Percentiles rank a stretch among this genome's conserved stretches.
Conservation (phyloP, 345 rosid genomes). For the Salix viminalis region DNA sequence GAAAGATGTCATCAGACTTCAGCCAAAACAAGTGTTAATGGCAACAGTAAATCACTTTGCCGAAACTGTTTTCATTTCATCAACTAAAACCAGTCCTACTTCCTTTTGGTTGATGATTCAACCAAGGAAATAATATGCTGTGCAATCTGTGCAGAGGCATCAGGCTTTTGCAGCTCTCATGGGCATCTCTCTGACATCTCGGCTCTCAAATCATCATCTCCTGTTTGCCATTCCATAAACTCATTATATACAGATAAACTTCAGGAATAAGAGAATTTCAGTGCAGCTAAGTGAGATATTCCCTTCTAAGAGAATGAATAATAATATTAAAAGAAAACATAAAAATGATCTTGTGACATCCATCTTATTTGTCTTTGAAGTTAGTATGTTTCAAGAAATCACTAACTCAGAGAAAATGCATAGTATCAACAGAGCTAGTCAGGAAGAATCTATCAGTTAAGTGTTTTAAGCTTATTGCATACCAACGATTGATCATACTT, state of each 20-base stretch:
- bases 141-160: constrained; percentile 60
- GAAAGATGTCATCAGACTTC: too few relatives aligned
- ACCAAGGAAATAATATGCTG: constrained; percentile 50
- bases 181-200: constrained; percentile 72
- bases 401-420: too few relatives aligned
- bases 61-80: neutral
- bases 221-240: constrained; percentile 29
- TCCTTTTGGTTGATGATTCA: constrained; percentile 17
- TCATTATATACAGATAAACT: neutral
- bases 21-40: neutral
- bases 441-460: too few relatives aligned
- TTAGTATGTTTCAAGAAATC: too few relatives aligned
- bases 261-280: neutral
- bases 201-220: constrained; percentile 45
- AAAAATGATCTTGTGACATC: too few relatives aligned
- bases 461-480: too few relatives aligned
- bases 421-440: too few relatives aligned
- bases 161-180: constrained; percentile 64
- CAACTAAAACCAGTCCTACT: neutral
- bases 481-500: too few relatives aligned
- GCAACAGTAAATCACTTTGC: neutral
- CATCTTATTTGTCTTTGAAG: too few relatives aligned
- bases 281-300: neutral
- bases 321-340: too few relatives aligned
- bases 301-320: too few relatives aligned